A percentile compares a stretch with the other conserved stretches of the same genome.
These are phyloP conservation scores for Pouteria glomerata DNA, from an alignment of 148 eudicot species.

Conservation along the genomic window DNA sequence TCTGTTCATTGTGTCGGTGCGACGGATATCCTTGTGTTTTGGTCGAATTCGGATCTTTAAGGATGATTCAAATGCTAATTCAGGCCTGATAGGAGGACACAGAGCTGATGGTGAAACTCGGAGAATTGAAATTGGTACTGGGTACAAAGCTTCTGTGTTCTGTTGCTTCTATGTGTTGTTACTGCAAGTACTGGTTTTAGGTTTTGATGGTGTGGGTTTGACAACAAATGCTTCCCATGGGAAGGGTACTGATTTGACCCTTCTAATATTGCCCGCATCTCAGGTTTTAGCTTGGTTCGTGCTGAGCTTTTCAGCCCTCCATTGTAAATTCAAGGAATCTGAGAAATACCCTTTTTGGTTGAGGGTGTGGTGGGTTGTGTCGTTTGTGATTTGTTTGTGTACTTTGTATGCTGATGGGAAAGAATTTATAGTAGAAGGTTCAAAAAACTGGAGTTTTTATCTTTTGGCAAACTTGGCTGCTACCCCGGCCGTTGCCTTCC, in stretches of 20 bases:
- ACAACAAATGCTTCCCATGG: constrained; percentile 49
- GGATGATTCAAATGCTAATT: constrained; percentile 46
- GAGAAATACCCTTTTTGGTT: constrained; percentile 64
- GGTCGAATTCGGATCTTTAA: constrained; percentile 54
- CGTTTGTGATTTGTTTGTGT: constrained; percentile 58
- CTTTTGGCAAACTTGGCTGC: constrained; percentile 59
- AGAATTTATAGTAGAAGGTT: constrained; percentile 48
- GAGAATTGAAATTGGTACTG: constrained; percentile 43
- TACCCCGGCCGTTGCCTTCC: constrained; percentile 71
- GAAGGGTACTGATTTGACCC: constrained; percentile 37
- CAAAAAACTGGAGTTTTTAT: constrained; percentile 53
- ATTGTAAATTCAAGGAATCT: constrained; percentile 52
- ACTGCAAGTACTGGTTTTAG: constrained; percentile 56
- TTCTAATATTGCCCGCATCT: constrained; percentile 57
- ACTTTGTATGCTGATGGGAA: constrained; percentile 61
- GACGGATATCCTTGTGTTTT: constrained; percentile 48
- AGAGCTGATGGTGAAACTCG: constrained; percentile 43
- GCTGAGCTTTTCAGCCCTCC: constrained; percentile 63
- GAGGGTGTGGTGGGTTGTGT: constrained; percentile 88
- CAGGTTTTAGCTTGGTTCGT: constrained; percentile 83
- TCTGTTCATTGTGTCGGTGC: constrained; percentile 57
- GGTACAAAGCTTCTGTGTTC: constrained; percentile 52
- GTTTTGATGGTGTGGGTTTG: constrained; percentile 58
- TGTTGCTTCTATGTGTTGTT: constrained; percentile 83
- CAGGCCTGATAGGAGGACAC: constrained; percentile 27